Base-by-base conservation (phyloP, 805 yeast species). In the Grigorovia transvaalensis region DNA sequence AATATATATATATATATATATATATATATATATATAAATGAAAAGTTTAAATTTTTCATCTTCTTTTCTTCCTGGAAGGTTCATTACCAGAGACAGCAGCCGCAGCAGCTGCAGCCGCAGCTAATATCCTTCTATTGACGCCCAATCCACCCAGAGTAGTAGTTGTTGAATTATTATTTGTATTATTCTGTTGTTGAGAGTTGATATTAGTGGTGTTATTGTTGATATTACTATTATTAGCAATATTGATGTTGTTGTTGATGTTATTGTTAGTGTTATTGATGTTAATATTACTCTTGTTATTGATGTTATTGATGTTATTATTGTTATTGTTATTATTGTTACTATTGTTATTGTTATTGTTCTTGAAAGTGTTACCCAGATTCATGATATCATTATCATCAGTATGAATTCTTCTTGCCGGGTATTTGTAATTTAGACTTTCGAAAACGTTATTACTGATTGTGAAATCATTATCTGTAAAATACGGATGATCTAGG, bases 401-500 rank as follows among this genome's bases (percentile, higher is more conserved):
- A 60, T 87, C 95, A 19, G 87, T 83, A 59, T 88, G 87, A 33
- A 91, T 88, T 59, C 96, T 77, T 57, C 99, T 74, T 35, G 81
- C 77, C 2, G 99, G 98, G 63, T 93, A 93, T 57, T 79, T 82
- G 61, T 81, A 75, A 42, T 74, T 76, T 53, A 83, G 77, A 1
- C 86, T 85, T 54, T 84, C 88, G 67, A 93, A 93, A 1, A 93
- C 91, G 61, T 88, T 87, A 27, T 76, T 82, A 18, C 76, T 71
- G 0, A 88, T 88, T 0, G 95, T 87, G 30, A 72, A 69, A 50
- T 85, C 91, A 42, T 78, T 69, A 46, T 60, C 62, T 1, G 65
- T 60, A 62, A 93, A 91, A 74, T 85, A 93, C 17, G 80, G 81
- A 67, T 90, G 96, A 9, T 78, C 71, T 54, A 91, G 64, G 0